phyloP scores from a whole-genome alignment of 768 basidiomycete species.

The Pholiota microspora region DNA sequence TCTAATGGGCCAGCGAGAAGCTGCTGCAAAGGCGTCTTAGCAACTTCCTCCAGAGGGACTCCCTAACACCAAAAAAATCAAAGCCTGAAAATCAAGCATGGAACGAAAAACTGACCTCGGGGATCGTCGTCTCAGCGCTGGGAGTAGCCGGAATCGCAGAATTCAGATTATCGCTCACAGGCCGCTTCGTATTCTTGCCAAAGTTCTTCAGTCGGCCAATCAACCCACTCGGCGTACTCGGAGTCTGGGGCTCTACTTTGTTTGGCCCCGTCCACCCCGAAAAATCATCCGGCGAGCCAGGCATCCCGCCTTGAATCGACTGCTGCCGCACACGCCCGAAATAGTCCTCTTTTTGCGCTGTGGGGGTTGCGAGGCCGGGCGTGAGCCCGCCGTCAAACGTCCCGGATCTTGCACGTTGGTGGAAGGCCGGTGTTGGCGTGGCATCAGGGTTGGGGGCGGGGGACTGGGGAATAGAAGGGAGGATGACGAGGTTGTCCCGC shows the following conservation, averaged over 20 bases:
- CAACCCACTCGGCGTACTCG: constrained; percentile 56
- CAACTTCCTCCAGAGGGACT: constrained; percentile 20
- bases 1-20: constrained; percentile 54
- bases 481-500: constrained; percentile 19
- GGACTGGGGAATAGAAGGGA: constrained; percentile 43
- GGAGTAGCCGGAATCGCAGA: constrained; percentile 26
- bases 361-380: neutral
- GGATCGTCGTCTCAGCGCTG: constrained; percentile 22
- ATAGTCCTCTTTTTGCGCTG: constrained; percentile 44
- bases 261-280: constrained; percentile 38
- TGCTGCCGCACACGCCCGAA: constrained; percentile 46
- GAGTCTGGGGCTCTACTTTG: constrained; percentile 39
- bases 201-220: constrained; percentile 82
- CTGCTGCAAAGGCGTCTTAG: constrained; percentile 51
- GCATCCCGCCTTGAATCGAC: constrained; percentile 37
- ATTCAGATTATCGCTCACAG: constrained; percentile 30
- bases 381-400: constrained; percentile 35
- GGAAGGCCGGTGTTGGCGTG: constrained; percentile 17
- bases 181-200: constrained; percentile 46
- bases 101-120: constrained; percentile 24
- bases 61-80: constrained; percentile 15
- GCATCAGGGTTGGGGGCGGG: constrained; percentile 35
- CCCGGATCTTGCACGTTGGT: constrained; percentile 38
- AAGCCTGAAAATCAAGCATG: neutral
- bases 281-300: constrained; percentile 47